Conservation (phyloP, 495 filamentous ascomycete genomes). For the Lasiosphaeria hispida region DNA sequence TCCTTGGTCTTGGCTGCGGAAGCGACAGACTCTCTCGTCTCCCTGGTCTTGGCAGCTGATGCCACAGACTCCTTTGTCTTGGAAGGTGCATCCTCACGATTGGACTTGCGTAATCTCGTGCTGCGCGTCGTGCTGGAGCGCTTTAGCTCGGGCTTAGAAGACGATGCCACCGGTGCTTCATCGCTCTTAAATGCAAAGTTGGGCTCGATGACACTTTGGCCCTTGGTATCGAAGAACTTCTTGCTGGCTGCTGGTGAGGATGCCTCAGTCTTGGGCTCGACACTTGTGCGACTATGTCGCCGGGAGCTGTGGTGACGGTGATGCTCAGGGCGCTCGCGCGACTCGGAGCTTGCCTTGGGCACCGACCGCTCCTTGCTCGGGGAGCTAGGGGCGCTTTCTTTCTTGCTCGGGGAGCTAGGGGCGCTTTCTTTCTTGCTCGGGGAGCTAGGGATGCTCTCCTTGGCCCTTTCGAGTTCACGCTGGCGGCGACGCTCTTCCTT, state of each 20-base stretch:
- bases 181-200: slow-evolving; percentile 20
- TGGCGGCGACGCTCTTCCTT: slow-evolving; percentile 38
- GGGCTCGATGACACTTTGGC: slow-evolving; percentile 33
- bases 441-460: slow-evolving; percentile 19
- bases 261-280: slow-evolving; percentile 28
- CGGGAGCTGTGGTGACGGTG: slow-evolving; percentile 29
- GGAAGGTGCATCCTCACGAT: slow-evolving; percentile 14
- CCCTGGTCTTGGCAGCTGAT: slow-evolving; percentile 12
- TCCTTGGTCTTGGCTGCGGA: slow-evolving; percentile 20
- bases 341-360: too few relatives aligned
- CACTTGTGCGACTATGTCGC: slow-evolving; percentile 34
- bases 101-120: slow-evolving; percentile 21
- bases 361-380: not conserved
- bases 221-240: slow-evolving; percentile 42
- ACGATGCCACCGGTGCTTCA: slow-evolving; percentile 5
- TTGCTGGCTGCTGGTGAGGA: slow-evolving; percentile 30
- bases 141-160: slow-evolving; percentile 30
- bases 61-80: slow-evolving; percentile 12
- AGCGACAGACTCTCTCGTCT: slow-evolving; percentile 13
- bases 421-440: slow-evolving; percentile 17
- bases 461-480: slow-evolving; percentile 27
- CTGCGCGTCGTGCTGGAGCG: slow-evolving; percentile 37
- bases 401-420: slow-evolving; percentile 9
- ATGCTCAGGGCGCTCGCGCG: slow-evolving; percentile 19
- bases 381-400: slow-evolving; percentile 9